phyloP scores from a whole-genome alignment of 768 basidiomycete genomes.

The Steccherinum ochraceum region DNA sequence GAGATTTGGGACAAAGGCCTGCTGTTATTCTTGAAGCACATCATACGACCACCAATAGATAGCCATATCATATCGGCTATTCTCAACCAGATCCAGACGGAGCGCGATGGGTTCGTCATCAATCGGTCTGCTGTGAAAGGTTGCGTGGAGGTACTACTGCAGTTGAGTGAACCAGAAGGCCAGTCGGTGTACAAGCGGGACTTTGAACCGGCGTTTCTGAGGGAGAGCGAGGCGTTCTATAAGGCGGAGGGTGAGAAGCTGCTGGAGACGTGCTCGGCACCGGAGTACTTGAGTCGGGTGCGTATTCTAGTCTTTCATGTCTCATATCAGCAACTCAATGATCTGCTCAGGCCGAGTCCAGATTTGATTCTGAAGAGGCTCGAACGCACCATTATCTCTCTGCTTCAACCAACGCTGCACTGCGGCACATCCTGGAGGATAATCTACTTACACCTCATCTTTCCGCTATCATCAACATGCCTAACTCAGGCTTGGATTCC shows the following conservation, averaged over 20 bases:
- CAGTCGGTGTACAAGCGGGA: slow-evolving; percentile 60
- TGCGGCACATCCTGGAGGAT: slow-evolving; percentile 72
- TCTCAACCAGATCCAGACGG: slow-evolving; percentile 80
- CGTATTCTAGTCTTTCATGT: slow-evolving; percentile 21
- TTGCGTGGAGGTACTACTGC: slow-evolving; percentile 78
- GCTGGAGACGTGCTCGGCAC: slow-evolving; percentile 68
- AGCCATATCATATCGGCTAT: slow-evolving; percentile 78
- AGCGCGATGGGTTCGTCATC: slow-evolving; percentile 87
- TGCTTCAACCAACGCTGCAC: slow-evolving; percentile 57
- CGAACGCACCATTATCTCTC: slow-evolving; percentile 85
- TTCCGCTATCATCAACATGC: slow-evolving; percentile 65
- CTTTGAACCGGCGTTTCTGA: slow-evolving; percentile 77
- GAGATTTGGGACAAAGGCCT: slow-evolving; percentile 79
- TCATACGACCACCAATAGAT: slow-evolving; percentile 77
- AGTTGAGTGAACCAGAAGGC: slow-evolving; percentile 46
- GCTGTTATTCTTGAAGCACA: slow-evolving; percentile 74
- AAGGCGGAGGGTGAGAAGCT: slow-evolving; percentile 63
- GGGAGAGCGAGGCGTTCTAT: slow-evolving; percentile 78
- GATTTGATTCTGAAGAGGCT: slow-evolving; percentile 77
- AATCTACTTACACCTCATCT: slow-evolving; percentile 77
- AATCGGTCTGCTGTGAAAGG: slow-evolving; percentile 88
- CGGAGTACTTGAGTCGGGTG: slow-evolving; percentile 78
- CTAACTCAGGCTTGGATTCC: slow-evolving; percentile 75
- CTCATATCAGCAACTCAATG: background rate
- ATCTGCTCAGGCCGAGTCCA: slow-evolving; percentile 59